Conservation (phyloP, 176 grass and related monocot genomes). For the Poa pratensis region DNA sequence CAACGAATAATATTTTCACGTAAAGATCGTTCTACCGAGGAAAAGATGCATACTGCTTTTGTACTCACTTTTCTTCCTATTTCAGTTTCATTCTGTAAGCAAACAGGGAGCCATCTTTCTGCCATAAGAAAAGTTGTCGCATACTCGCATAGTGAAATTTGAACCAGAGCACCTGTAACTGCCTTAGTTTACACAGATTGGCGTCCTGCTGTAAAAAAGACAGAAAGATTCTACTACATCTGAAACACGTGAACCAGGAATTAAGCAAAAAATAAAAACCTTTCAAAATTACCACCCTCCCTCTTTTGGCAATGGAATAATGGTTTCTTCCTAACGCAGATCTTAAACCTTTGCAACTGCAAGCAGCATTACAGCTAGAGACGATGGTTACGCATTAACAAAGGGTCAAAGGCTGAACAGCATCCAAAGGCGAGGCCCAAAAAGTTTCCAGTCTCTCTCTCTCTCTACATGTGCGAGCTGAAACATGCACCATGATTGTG, state of each 20-base stretch:
- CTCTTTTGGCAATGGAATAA: constrained; percentile 22
- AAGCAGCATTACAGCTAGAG: constrained; percentile 23
- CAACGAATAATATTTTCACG: neutral
- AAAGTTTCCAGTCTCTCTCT: neutral
- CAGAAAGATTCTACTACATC: neutral
- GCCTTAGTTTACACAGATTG: neutral
- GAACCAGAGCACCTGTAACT: constrained; percentile 34
- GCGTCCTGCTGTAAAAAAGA: neutral
- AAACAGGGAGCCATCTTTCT: constrained; percentile 41
- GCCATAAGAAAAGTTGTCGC: constrained; percentile 25
- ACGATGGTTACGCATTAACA: constrained; percentile 53
- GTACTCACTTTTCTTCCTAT: neutral
- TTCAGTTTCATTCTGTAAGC: neutral
- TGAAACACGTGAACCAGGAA: constrained; percentile 27
- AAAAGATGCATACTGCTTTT: constrained; percentile 32
- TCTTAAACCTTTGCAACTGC: neutral
- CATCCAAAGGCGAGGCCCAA: constrained; percentile 38
- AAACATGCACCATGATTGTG: constrained; percentile 46
- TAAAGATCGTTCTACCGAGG: neutral
- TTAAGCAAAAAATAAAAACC: neutral
- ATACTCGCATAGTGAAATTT: constrained; percentile 52
- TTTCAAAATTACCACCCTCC: constrained; percentile 15
- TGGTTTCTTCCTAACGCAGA: constrained; percentile 6
- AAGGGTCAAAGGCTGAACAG: constrained; percentile 45
- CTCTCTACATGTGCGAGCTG: neutral